These are phyloP conservation scores for Hygrophoropsis aurantiaca DNA, from an alignment of 768 basidiomycete species.

Conservation along the genomic window DNA sequence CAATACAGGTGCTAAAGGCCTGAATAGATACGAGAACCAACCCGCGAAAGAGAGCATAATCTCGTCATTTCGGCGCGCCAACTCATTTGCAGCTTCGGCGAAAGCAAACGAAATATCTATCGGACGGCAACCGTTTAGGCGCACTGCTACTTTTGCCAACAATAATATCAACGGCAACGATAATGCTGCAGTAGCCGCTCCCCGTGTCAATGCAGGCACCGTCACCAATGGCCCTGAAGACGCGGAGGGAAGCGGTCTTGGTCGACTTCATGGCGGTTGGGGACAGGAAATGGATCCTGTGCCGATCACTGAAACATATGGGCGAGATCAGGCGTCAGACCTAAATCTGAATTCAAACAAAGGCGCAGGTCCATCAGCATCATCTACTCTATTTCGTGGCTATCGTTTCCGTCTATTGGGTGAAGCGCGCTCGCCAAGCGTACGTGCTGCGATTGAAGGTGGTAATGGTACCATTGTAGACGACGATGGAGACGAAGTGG, in stretches of 20 bases:
- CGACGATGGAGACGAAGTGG: conserved; percentile 50
- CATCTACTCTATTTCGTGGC: conserved; percentile 57
- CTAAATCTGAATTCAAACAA: too few species aligned
- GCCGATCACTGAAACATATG: too few species aligned
- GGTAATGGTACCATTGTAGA: conserved; percentile 52
- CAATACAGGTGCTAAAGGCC: conserved; percentile 9
- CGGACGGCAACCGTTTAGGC: conserved; percentile 46
- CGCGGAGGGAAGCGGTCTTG: conserved; percentile 15
- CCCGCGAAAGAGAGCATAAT: conserved; percentile 39
- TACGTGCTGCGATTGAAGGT: conserved; percentile 59
- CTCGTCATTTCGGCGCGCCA: conserved; percentile 58
- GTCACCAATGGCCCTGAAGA: conserved; percentile 11
- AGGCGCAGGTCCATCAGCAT: too few species aligned
- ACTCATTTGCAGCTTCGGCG: conserved; percentile 57
- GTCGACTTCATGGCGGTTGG: neutral
- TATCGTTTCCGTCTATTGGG: conserved; percentile 60
- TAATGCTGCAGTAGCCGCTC: too few species aligned
- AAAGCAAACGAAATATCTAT: conserved; percentile 13
- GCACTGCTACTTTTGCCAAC: conserved; percentile 31
- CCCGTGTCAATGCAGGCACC: too few species aligned
- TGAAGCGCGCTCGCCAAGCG: conserved; percentile 59
- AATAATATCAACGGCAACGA: neutral
- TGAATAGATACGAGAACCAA: conserved; percentile 15
- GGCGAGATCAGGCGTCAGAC: too few species aligned
- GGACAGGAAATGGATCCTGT: neutral